phyloP scores from a whole-genome alignment of 2,329 filamentous ascomycete genomes.

The Scleromitrula shiraiana region DNA sequence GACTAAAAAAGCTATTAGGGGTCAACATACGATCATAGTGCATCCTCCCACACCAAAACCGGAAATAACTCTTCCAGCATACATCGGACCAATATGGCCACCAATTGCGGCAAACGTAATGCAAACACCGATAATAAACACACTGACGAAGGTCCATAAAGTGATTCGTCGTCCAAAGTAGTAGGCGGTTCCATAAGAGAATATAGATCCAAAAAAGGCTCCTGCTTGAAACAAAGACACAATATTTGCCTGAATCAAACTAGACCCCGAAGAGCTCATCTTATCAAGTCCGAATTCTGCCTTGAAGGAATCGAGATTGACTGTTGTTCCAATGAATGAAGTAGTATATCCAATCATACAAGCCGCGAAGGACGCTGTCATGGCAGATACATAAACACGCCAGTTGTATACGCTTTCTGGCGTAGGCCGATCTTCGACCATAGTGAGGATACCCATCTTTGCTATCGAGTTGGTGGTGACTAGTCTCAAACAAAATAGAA shows the following conservation, averaged over 20 bases:
- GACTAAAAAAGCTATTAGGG: constrained; percentile 52
- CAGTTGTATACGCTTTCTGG: constrained; percentile 20
- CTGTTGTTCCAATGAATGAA: constrained; percentile 20
- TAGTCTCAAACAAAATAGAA: background rate
- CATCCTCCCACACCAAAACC: constrained; percentile 2
- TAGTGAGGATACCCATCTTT: constrained; percentile 18
- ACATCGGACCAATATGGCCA: background rate
- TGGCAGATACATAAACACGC: constrained; percentile 19
- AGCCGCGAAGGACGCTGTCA: constrained; percentile 16
- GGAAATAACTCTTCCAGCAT: constrained; percentile 3
- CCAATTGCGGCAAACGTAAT: constrained; percentile 52
- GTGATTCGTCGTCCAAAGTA: constrained; percentile 31
- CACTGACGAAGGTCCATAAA: constrained; percentile 47
- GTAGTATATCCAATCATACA: constrained; percentile 25
- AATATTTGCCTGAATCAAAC: constrained; percentile 20
- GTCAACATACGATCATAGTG: constrained; percentile 46
- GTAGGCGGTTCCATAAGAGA: background rate
- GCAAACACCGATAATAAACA: constrained; percentile 65
- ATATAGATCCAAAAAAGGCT: constrained; percentile 4
- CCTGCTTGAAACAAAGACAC: constrained; percentile 24
- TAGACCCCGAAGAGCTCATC: constrained; percentile 13
- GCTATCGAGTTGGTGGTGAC: background rate
- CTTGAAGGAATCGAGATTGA: constrained; percentile 20
- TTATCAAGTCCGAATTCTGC: constrained; percentile 19
- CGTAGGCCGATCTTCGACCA: constrained; percentile 21